phyloP scores from a whole-genome alignment of 257 asterid species.

The Rehmannia glutinosa region DNA sequence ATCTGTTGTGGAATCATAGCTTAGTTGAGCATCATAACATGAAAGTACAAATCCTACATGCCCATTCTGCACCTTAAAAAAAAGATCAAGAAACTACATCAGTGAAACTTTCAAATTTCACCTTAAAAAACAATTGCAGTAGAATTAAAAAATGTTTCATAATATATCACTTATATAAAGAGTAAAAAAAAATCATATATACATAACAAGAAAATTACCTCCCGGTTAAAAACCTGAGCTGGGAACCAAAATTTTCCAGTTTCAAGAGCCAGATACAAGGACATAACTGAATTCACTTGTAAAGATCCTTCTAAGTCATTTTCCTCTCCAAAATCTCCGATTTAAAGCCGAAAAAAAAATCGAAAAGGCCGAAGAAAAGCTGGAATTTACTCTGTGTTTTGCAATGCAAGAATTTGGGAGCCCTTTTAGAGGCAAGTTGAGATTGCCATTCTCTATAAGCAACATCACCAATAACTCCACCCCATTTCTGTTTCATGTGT shows the following conservation, averaged over 20 bases:
- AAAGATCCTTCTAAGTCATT: neutral
- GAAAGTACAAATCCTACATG: constrained; percentile 79
- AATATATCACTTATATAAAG: too few relatives aligned
- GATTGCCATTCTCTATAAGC: constrained; percentile 56
- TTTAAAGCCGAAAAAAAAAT: constrained; percentile 15
- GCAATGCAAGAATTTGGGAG: constrained; percentile 12
- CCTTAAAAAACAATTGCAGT: neutral
- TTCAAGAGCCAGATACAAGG: constrained; percentile 69
- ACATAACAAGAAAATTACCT: too few relatives aligned
- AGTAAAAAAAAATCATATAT: too few relatives aligned
- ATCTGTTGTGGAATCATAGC: constrained; percentile 70
- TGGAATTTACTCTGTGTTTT: constrained; percentile 1
- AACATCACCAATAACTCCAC: constrained; percentile 49
- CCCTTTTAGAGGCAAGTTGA: constrained; percentile 30
- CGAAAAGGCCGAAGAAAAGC: constrained; percentile 13
- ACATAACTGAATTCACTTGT: constrained; percentile 38
- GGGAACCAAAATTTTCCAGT: constrained; percentile 90
- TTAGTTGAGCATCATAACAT: constrained; percentile 81
- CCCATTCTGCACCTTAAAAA: constrained; percentile 72
- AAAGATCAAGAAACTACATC: constrained; percentile 4
- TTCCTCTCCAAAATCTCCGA: constrained; percentile 20
- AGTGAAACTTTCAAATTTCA: neutral
- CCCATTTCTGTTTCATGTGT: constrained; percentile 67
- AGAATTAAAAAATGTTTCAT: too few relatives aligned
- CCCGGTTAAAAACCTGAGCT: constrained; percentile 89